Evolutionary conservation across 495 filamentous ascomycete species (phyloP).

Genomic region (Rhizodiscina lignyota): DNA sequence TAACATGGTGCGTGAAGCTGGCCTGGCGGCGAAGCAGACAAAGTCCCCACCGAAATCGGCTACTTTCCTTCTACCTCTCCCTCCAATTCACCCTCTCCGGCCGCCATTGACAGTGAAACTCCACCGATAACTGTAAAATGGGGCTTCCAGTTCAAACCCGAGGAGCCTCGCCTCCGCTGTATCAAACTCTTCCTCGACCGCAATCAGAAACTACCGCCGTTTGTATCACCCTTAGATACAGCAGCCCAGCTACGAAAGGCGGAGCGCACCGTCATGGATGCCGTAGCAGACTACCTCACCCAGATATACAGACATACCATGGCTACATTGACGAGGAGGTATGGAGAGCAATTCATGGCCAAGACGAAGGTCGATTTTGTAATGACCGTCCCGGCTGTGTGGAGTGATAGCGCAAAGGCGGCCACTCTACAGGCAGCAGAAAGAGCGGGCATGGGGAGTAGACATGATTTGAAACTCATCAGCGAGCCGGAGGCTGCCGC

Average conservation of each 20-base stretch:
- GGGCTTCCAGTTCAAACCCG: slow-evolving; percentile 65
- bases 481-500: slow-evolving; percentile 50
- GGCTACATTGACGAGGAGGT: slow-evolving; percentile 44
- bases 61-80: slow-evolving; percentile 10
- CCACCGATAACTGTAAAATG: slow-evolving; percentile 38
- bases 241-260: slow-evolving; percentile 50
- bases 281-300: slow-evolving; percentile 27
- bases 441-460: slow-evolving; percentile 32
- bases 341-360: slow-evolving; percentile 25
- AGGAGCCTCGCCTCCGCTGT: slow-evolving; percentile 56
- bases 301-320: slow-evolving; percentile 58
- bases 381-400: slow-evolving; percentile 54
- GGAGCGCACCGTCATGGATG: slow-evolving; percentile 27
- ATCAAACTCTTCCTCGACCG: slow-evolving; percentile 70
- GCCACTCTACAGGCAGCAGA: slow-evolving; percentile 26
- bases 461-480: slow-evolving; percentile 30
- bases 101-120: too few relatives aligned
- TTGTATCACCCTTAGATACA: slow-evolving; percentile 58
- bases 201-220: slow-evolving; percentile 59
- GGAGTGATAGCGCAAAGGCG: slow-evolving; percentile 28
- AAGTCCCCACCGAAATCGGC: slow-evolving; percentile 27
- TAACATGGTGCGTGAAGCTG: slow-evolving; percentile 31
- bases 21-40: slow-evolving; percentile 52
- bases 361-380: slow-evolving; percentile 26
- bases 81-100: too few relatives aligned